Evolutionary conservation across 371 early-diverging fungal genomes (phyloP).

Genomic region (Syncephalastrum sp.): DNA sequence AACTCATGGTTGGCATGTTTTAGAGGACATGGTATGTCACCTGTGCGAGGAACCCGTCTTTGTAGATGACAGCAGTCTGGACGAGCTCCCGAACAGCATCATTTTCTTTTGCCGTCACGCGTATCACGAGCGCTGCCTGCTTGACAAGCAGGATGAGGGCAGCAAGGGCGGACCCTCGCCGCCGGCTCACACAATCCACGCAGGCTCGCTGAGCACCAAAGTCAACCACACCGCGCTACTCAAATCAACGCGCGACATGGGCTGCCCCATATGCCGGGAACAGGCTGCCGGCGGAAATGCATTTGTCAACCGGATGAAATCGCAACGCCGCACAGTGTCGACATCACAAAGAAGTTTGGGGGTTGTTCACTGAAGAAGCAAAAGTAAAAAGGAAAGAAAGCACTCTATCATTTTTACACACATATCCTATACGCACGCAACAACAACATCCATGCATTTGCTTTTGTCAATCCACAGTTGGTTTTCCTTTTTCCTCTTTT

Average conservation of each 20-base stretch:
- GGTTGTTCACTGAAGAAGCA: conserved; percentile 26
- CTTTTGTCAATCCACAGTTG: no score
- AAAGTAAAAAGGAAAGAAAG: neutral
- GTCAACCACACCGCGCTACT: conserved; percentile 56
- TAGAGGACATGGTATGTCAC: conserved; percentile 61
- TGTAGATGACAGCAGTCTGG: conserved; percentile 27
- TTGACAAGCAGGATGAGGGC: conserved; percentile 15
- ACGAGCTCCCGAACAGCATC: conserved; percentile 42
- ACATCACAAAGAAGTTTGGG: conserved; percentile 36
- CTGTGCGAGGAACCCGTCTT: conserved; percentile 64
- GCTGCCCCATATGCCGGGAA: conserved; percentile 58
- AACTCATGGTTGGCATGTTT: neutral
- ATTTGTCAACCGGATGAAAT: conserved; percentile 51
- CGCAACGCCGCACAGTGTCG: conserved; percentile 21
- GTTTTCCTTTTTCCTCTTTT: no score
- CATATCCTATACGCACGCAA: no score
- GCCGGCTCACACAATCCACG: conserved; percentile 24
- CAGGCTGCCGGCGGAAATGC: conserved; percentile 54
- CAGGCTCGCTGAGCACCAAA: conserved; percentile 43
- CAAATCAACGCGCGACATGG: conserved; percentile 47
- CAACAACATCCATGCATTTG: no score
- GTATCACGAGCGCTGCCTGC: conserved; percentile 69
- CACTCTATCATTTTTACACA: no score
- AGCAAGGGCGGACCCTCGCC: conserved; percentile 5
- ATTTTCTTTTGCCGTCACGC: conserved; percentile 79